phyloP scores from a whole-genome alignment of 495 filamentous ascomycete species.

The Penicillium daleae region DNA sequence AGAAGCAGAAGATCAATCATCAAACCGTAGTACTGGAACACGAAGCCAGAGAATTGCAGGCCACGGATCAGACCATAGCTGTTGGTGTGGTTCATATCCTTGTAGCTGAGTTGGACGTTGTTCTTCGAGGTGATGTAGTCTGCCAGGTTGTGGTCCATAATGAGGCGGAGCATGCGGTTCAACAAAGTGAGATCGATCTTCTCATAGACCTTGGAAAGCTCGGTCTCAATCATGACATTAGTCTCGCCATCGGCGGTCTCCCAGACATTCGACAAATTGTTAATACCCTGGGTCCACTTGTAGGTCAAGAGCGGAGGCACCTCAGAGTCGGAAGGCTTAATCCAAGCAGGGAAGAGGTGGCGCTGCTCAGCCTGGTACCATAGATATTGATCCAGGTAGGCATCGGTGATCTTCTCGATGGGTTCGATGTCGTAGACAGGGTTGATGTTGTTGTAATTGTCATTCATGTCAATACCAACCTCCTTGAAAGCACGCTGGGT shows the following conservation, averaged over 20 bases:
- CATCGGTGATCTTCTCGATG: slow-evolving; percentile 99
- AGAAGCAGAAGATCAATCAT: slow-evolving; percentile 94
- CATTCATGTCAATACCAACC: slow-evolving; percentile 99
- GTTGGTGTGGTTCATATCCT: slow-evolving; percentile 99
- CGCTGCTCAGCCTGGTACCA: slow-evolving; percentile 99
- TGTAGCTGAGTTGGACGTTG: slow-evolving; percentile 98
- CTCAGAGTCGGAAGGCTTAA: slow-evolving; percentile 98
- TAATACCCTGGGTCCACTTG: slow-evolving; percentile 99
- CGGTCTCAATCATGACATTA: slow-evolving; percentile 99
- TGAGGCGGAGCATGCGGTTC: slow-evolving; percentile 88
- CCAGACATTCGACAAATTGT: slow-evolving; percentile 98
- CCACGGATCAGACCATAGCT: slow-evolving; percentile 98
- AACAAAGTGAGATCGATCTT: slow-evolving; percentile 98
- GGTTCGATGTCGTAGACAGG: slow-evolving; percentile 99
- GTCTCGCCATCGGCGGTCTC: slow-evolving; percentile 93
- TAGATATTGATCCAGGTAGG: slow-evolving; percentile 97
- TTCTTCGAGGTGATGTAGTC: slow-evolving; percentile 99
- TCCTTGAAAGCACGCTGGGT: slow-evolving; percentile 99
- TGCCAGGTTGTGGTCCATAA: slow-evolving; percentile 99
- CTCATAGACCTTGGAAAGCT: slow-evolving; percentile 98
- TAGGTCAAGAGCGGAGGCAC: slow-evolving; percentile 96
- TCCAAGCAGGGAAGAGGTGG: slow-evolving; percentile 97
- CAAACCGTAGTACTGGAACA: slow-evolving; percentile 98
- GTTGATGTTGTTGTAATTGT: slow-evolving; percentile 99
- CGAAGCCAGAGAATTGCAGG: slow-evolving; percentile 96